Base-by-base conservation (phyloP, 169 alveolate genomes). In the Plasmodium cynomolgi region DNA sequence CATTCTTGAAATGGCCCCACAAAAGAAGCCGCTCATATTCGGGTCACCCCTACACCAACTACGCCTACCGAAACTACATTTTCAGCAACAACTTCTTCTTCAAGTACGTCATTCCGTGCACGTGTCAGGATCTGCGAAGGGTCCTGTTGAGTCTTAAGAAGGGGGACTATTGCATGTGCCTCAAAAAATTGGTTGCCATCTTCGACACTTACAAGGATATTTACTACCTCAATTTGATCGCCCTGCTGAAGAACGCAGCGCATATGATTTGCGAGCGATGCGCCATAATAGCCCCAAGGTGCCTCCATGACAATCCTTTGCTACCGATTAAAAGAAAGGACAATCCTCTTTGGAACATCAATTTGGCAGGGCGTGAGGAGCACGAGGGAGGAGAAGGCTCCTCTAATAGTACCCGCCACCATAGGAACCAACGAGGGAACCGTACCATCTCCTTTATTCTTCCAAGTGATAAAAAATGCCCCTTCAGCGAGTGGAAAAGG, bases 81-180 rank as follows among this genome's bases (percentile, higher is more conserved):
- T 84, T 84, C 80, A 84, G 93, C 56, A 84, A 84, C 79, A 44
- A 74, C 4, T 84, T 84, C 54, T 84, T 73, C 26, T 41, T 84
- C 34, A 84, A 84, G 39, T 84, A 84, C 39, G 41, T 26, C 11
- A 44, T 62, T 37, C 62, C 54, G 23, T 37, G 93, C 62, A 8
- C 73, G 1, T 29, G 41, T 50, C 39, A 41, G 33, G 58, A 84
- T 3, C 17, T 73, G 23, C 79, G 56, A 74, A 26, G 50, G 20
- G 29, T 74, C 31, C 34, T 84, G 26, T 50, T 26, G 3, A 74
- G 62, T 7, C 31, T 72, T 23, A 31, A 50, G 68, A 84, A 50
- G 39, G 84, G 77, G 39, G 62, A 84, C 37, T 84, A 84, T n/a
- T 41, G 23, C 29, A 17, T 29, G 39, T 74, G 58, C 62, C 56